Evolutionary conservation across 106 monocot species (phyloP), one percentile per base, ranked within the genome.

Genomic region (Amphibolis antarctica): DNA sequence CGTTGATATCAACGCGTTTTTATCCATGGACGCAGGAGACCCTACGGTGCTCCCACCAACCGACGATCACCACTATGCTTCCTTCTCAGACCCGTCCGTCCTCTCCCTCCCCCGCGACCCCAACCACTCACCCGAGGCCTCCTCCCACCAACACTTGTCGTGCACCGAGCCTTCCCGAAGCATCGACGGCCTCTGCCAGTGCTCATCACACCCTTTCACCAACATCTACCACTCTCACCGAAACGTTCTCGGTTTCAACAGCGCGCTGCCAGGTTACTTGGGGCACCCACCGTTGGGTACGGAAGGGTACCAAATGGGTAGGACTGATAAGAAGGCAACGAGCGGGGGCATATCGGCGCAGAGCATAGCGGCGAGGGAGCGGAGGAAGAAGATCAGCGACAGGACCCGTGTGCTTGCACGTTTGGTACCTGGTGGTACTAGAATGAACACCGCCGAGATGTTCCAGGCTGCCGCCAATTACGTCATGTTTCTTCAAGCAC

Each of bases 361-460:
- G 75, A 88, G 87, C 45, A 72, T 53, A 12, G 80, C 84, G 17
- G 84, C 84, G 25, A 84, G 84, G 74, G 76, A 77, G 70, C 60
- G 88, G 52, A 58, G 90, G 68, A 85, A 71, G 78, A 77, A 73
- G 74, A 90, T 90, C 14, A 90, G 90, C 18, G 75, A 76, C 63
- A 91, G 83, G 70, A 91, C 83, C 0, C 80, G 72, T 48, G 83
- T 83, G 60, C 80, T 91, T 3, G 75, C 68, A 10, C 59, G 62
- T 65, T 44, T 83, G 51, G 73, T 91, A 10, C 86, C 90, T 0
- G 83, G 86, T 9, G 90, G 83, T 10, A 62, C 55, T 30, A 80
- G 64, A 73, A 81, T 91, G 86, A 86, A 73, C 80, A 90, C 86
- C 1, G 85, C 90, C 19, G 76, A 90, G 74, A 90, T 90, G 90